Evolutionary conservation across 495 filamentous ascomycete genomes (phyloP).

Genomic region (Aspergillus sclerotioniger): DNA sequence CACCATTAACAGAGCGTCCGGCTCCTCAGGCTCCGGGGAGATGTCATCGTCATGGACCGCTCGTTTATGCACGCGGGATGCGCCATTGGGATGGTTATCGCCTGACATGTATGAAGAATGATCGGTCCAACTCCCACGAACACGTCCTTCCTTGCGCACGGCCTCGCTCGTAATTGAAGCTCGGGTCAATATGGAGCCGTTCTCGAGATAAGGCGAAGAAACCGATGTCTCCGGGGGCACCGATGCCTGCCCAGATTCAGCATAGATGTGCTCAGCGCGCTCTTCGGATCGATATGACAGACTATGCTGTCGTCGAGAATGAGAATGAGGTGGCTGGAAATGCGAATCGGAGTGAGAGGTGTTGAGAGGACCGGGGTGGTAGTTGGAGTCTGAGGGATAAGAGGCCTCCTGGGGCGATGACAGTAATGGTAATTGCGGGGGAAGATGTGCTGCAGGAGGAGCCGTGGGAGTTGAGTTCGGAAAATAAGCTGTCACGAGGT

Average conservation of each 20-base stretch:
- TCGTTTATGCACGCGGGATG: conserved; percentile 33
- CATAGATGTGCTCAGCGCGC: conserved; percentile 14
- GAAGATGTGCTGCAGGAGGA: conserved; percentile 23
- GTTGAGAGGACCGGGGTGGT: conserved; percentile 7
- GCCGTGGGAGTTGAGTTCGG: conserved; percentile 22
- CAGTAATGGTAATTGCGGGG: conserved; percentile 21
- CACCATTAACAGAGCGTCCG: conserved; percentile 40
- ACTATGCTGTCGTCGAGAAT: conserved; percentile 11
- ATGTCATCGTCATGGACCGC: conserved; percentile 24
- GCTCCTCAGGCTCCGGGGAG: conserved; percentile 25
- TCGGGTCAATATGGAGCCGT: conserved; percentile 26
- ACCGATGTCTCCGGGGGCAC: conserved; percentile 21
- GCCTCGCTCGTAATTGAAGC: conserved; percentile 29
- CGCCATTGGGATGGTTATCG: conserved; percentile 28
- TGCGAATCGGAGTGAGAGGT: conserved; percentile 14
- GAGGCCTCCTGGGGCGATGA: conserved; percentile 9
- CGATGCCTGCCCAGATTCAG: conserved; percentile 12
- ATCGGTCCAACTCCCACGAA: conserved; percentile 37
- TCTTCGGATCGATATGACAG: conserved; percentile 1
- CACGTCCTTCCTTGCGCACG: conserved; percentile 34
- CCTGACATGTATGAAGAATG: conserved; percentile 43
- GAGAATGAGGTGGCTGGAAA: conserved; percentile 7
- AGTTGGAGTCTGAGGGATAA: conserved; percentile 13
- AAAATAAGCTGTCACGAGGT: conserved; percentile 24
- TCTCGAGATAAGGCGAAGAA: conserved; percentile 22